Evolutionary conservation across 352 stramenopile genomes (phyloP).

Genomic region (Globisporangium irregulare): DNA sequence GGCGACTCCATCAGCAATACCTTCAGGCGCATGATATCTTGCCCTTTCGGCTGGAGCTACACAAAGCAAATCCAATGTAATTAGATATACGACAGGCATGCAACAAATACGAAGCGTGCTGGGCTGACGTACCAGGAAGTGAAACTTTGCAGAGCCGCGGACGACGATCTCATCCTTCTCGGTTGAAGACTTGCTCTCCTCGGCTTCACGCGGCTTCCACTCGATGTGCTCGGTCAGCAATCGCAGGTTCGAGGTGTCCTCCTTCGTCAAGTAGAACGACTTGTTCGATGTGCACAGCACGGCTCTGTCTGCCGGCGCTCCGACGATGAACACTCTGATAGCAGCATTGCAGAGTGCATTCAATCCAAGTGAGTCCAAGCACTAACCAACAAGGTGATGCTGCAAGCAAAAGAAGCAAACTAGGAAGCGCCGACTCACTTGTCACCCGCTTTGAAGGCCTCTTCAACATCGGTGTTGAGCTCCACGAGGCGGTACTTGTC

Average conservation of each 20-base stretch:
- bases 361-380: background rate
- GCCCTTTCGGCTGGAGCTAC: constrained; percentile 65
- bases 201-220: constrained; percentile 38
- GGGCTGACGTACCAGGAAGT: constrained; percentile 51
- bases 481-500: constrained; percentile 63
- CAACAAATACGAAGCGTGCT: background rate
- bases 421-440: constrained; percentile 26
- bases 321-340: constrained; percentile 65
- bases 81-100: background rate
- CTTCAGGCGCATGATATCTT: constrained; percentile 55
- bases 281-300: constrained; percentile 69
- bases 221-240: constrained; percentile 58
- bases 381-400: background rate
- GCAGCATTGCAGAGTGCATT: constrained; percentile 2
- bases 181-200: constrained; percentile 1
- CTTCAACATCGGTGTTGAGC: constrained; percentile 62
- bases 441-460: constrained; percentile 40
- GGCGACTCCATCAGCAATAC: constrained; percentile 62
- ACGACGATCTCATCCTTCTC: constrained; percentile 37
- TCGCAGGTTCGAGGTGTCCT: constrained; percentile 80
- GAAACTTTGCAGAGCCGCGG: constrained; percentile 50
- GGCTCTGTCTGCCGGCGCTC: constrained; percentile 43
- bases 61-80: background rate
- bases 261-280: constrained; percentile 74
- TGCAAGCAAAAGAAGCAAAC: background rate